These are phyloP conservation scores for Colletotrichum sp. DNA, from an alignment of 2,329 filamentous ascomycete species.

Conservation along the genomic window DNA sequence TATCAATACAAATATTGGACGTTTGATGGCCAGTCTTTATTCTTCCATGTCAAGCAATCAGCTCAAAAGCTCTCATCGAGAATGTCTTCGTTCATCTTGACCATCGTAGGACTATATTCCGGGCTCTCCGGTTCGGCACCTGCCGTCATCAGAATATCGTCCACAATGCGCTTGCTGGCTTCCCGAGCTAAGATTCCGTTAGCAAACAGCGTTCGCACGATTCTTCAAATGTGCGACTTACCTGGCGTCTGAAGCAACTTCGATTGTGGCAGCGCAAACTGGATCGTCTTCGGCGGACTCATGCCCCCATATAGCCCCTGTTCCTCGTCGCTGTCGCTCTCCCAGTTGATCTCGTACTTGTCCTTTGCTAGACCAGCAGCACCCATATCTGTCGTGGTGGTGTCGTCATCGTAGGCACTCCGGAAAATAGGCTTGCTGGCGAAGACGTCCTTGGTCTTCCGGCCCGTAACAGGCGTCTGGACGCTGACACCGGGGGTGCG, in stretches of 20 bases:
- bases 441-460: conserved; percentile 57
- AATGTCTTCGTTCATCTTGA: conserved; percentile 68
- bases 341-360: conserved; percentile 71
- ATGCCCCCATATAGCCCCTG: conserved; percentile 70
- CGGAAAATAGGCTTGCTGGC: conserved; percentile 22
- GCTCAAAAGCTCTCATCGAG: conserved; percentile 66
- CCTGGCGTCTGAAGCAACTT: conserved; percentile 82
- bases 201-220: background rate
- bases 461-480: conserved; percentile 70
- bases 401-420: conserved; percentile 25
- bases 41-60: background rate
- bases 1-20: background rate
- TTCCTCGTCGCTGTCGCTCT: conserved; percentile 73
- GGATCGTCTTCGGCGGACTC: conserved; percentile 93
- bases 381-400: conserved; percentile 23
- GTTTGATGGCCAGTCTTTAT: background rate
- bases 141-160: conserved; percentile 78
- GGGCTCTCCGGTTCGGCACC: conserved; percentile 64
- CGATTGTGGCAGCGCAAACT: conserved; percentile 80
- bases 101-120: conserved; percentile 69
- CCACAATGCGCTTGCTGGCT: conserved; percentile 81
- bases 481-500: conserved; percentile 86
- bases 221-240: conserved; percentile 40
- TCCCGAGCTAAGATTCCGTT: conserved; percentile 65
- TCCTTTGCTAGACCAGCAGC: conserved; percentile 28